These are phyloP conservation scores for Saccharomyces uvarum DNA, from an alignment of 1,139 yeast species.

Conservation along the genomic window DNA sequence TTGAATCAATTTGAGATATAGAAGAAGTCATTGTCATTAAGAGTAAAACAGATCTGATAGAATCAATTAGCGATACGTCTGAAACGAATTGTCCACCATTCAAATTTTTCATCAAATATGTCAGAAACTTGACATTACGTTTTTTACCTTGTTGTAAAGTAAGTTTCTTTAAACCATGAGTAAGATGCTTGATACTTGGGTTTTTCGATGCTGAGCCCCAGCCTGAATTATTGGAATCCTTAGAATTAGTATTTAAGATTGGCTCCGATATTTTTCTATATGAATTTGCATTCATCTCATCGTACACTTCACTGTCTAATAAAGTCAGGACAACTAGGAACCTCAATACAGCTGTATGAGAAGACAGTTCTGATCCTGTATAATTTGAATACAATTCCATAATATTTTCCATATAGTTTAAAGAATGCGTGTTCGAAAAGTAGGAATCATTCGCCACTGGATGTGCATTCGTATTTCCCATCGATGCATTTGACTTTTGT, in stretches of 20 bases:
- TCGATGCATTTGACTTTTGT: neutral
- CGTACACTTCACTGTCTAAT: conserved; percentile 23
- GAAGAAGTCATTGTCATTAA: conserved; percentile 18
- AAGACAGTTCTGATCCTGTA: conserved; percentile 22
- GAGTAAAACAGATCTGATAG: conserved; percentile 16
- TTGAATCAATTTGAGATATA: conserved; percentile 13
- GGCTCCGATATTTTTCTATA: conserved; percentile 23
- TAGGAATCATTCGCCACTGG: neutral
- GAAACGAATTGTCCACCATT: conserved; percentile 19
- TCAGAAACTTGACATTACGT: conserved; percentile 17
- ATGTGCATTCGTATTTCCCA: neutral
- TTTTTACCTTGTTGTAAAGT: conserved; percentile 17
- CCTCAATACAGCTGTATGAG: conserved; percentile 23
- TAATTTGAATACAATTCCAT: conserved; percentile 19
- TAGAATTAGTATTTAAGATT: neutral
- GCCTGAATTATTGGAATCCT: neutral
- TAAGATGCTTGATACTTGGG: conserved; percentile 17
- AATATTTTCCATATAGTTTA: conserved; percentile 17
- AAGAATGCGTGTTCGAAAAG: conserved; percentile 1
- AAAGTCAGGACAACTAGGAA: conserved; percentile 22
- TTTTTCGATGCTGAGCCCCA: conserved; percentile 1
- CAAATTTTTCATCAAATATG: conserved; percentile 18
- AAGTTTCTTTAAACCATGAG: conserved; percentile 21
- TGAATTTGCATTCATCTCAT: conserved; percentile 20
- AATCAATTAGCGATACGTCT: conserved; percentile 20